phyloP scores from a whole-genome alignment of 140 eudicot genomes.

The Bidens hawaiensis region DNA sequence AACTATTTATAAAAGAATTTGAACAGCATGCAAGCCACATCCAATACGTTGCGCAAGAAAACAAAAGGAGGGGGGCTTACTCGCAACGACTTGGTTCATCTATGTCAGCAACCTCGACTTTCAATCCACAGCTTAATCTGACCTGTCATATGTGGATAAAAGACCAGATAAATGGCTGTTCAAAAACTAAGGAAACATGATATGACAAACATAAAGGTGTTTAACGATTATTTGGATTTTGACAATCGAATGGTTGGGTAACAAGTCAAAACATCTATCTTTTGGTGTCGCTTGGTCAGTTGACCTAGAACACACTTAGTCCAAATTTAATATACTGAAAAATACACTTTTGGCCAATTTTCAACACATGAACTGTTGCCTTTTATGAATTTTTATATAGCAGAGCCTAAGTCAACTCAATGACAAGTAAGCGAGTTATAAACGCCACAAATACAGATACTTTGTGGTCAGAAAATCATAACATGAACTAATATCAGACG shows the following conservation, averaged over 20 bases:
- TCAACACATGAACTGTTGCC: no score
- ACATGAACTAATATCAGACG: neutral
- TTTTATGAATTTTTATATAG: no score
- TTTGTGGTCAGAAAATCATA: neutral
- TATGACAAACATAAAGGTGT: neutral
- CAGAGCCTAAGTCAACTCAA: no score
- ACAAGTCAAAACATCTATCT: neutral
- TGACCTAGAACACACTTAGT: constrained; percentile 1
- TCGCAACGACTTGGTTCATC: constrained; percentile 99
- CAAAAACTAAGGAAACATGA: neutral
- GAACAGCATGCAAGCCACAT: neutral
- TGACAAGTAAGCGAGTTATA: no score
- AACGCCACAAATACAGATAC: neutral
- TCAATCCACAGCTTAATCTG: constrained; percentile 77
- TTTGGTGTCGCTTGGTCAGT: neutral
- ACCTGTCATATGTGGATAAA: constrained; percentile 42
- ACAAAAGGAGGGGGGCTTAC: constrained; percentile 33
- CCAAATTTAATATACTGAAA: no score
- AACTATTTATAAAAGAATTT: neutral
- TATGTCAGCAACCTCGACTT: constrained; percentile 68
- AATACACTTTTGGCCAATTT: no score
- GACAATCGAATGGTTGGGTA: neutral
- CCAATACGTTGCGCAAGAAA: neutral
- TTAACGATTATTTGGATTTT: neutral
- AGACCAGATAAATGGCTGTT: constrained; percentile 12